Base-by-base conservation (phyloP, 2,329 filamentous ascomycete genomes). In the Microsporum ferrugineum region DNA sequence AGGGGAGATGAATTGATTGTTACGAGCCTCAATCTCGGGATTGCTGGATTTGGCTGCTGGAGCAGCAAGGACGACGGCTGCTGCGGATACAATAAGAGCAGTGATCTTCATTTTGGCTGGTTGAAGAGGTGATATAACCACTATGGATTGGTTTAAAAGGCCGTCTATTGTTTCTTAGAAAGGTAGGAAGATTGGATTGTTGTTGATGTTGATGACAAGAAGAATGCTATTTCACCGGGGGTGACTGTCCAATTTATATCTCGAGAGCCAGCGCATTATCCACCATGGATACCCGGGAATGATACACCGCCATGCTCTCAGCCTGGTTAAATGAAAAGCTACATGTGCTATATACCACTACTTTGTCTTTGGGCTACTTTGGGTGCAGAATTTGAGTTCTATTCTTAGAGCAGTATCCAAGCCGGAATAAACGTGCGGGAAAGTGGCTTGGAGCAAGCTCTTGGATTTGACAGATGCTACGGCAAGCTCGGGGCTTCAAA, bases 1-100 rank as follows among this genome's bases (percentile, higher is more conserved):
- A 1, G 68, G 68, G 47, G 61, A 68, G 36, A 69, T 55, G 8
- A 65, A 55, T 53, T 57, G 41, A 33, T 57, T 55, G 14, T 66
- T 61, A n/a, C 64, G 63, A 6, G 59, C 29, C n/a, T 55, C 17
- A 1, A 61, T 58, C 29, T 55, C 45, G 27, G 60, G 34, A 2
- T 45, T 56, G 34, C 55, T 56, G 12, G 62, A 41, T 29, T 57
- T 57, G 2, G 47, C 33, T 6, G 59, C 49, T 12, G 66, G 57
- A 14, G 63, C 62, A 7, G 64, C 61, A 10, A 65, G 34, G 31
- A 58, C 64, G 12, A 60, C 60, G 5, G 65, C 45, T 7, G 62
- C 59, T 29, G 58, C 62, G 5, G 63, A 58, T 6, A 60, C 33
- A 29, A 66, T 51, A 43, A 65, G 45, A 27, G 62, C 38, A 41